phyloP scores from a whole-genome alignment of 129 eudicot genomes.

The Mikania micrantha region DNA sequence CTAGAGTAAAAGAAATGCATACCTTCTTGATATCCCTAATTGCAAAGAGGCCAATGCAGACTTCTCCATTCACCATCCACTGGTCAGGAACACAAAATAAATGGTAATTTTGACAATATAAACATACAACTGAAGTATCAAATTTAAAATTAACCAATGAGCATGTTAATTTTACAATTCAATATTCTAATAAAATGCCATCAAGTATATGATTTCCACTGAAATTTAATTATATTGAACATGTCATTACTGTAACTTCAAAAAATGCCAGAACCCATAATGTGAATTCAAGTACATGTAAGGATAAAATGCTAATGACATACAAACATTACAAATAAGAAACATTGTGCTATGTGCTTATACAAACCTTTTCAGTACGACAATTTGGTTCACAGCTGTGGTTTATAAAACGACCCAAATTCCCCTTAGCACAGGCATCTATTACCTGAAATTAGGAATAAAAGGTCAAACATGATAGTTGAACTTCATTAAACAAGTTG shows the following conservation, averaged over 20 bases:
- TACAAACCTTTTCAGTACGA: conserved; percentile 85
- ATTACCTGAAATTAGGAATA: conserved; percentile 58
- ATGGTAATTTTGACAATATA: not conserved
- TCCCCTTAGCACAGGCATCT: conserved; percentile 97
- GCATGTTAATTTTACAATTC: not conserved
- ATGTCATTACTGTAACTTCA: conserved; percentile 1
- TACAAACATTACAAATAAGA: not conserved
- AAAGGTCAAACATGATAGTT: not conserved
- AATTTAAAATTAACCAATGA: not conserved
- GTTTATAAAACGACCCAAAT: conserved; percentile 91
- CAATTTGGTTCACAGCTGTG: conserved; percentile 99
- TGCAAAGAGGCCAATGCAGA: conserved; percentile 92
- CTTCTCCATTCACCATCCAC: conserved; percentile 99
- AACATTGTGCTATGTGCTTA: not conserved
- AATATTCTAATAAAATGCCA: not conserved
- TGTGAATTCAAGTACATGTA: too few relatives aligned
- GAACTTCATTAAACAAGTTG: not conserved
- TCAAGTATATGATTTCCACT: not conserved
- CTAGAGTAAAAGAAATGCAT: conserved; percentile 8
- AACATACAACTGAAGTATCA: not conserved
- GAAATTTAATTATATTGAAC: not conserved
- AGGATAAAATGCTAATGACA: too few relatives aligned
- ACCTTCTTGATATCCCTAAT: conserved; percentile 84
- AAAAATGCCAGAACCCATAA: too few relatives aligned
- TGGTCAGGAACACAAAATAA: conserved; percentile 33